phyloP scores from a whole-genome alignment of 176 grass and related monocot species.

The Musa acuminata region DNA sequence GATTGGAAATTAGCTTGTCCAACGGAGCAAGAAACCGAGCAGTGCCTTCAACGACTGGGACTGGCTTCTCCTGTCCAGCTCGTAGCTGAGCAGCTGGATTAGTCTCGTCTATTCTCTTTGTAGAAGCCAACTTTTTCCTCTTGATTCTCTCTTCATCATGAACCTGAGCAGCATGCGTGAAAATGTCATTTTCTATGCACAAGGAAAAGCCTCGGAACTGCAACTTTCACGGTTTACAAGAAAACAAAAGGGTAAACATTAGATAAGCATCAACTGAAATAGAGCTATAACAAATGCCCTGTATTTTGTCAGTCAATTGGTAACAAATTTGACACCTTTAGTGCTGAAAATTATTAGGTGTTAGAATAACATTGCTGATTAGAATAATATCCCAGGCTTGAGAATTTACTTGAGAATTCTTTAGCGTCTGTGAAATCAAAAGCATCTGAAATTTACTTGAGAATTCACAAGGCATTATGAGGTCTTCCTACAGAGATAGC shows the following conservation, averaged over 20 bases:
- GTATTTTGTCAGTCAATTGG: too few species aligned
- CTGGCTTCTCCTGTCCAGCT: conserved; percentile 24
- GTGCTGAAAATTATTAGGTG: too few species aligned
- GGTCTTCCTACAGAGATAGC: not conserved
- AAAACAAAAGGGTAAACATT: not conserved
- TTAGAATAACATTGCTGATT: too few species aligned
- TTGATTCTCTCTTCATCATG: conserved; percentile 70
- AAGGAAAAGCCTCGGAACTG: not conserved
- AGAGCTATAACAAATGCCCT: too few species aligned
- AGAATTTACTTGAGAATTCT: not conserved
- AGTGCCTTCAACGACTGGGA: not conserved
- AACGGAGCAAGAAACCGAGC: conserved; percentile 4
- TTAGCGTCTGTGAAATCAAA: not conserved
- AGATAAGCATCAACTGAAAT: not conserved
- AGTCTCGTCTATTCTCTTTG: conserved; percentile 31
- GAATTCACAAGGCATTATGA: not conserved
- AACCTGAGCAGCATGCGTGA: conserved; percentile 33
- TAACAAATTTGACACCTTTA: too few species aligned
- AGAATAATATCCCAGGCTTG: too few species aligned
- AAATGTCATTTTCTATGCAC: not conserved
- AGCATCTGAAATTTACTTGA: not conserved
- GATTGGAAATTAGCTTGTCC: conserved; percentile 24
- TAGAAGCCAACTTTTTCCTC: conserved; percentile 54
- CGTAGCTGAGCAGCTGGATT: conserved; percentile 34
- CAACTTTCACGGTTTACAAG: not conserved